Percentiles rank a stretch among this genome's conserved stretches.
These are phyloP conservation scores for Emergomyces pasteurianus DNA, from an alignment of 2,329 filamentous ascomycete genomes.

Conservation along the genomic window DNA sequence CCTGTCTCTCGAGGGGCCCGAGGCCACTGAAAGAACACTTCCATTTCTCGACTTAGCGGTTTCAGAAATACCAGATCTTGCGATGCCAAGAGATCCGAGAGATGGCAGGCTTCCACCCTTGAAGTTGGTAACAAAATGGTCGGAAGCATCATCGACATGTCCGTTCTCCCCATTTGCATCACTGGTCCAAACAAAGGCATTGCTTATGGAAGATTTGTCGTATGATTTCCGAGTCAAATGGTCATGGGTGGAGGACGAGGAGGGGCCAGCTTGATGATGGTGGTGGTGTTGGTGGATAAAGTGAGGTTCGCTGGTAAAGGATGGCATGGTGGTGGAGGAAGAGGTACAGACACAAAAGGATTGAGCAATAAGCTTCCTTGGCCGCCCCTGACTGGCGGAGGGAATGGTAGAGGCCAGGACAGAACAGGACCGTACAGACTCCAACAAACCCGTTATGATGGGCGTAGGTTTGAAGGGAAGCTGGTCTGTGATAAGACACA, in stretches of 20 bases:
- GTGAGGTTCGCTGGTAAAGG: constrained; percentile 26
- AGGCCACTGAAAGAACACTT: constrained; percentile 39
- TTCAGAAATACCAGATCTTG: constrained; percentile 36
- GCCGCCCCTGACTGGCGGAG: background rate
- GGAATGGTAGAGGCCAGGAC: background rate
- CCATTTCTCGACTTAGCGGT: constrained; percentile 29
- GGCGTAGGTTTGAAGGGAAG: background rate
- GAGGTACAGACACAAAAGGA: background rate
- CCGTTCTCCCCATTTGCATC: constrained; percentile 30
- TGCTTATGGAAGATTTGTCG: constrained; percentile 33
- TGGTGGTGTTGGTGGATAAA: constrained; percentile 22
- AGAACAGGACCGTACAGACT: background rate
- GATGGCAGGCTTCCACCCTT: constrained; percentile 43
- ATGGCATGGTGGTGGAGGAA: constrained; percentile 23
- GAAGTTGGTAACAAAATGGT: constrained; percentile 27
- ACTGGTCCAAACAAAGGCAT: constrained; percentile 37
- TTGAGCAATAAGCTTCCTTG: background rate
- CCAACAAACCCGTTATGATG: background rate
- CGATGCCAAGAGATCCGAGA: constrained; percentile 45
- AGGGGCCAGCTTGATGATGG: constrained; percentile 23
- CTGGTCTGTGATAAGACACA: background rate
- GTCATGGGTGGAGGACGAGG: constrained; percentile 27
- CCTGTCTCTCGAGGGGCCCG: constrained; percentile 22
- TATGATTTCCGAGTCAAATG: constrained; percentile 30
- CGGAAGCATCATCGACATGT: constrained; percentile 27